These are phyloP conservation scores for Globisporangium alternatum DNA, from an alignment of 352 stramenopile genomes.

Conservation along the genomic window DNA sequence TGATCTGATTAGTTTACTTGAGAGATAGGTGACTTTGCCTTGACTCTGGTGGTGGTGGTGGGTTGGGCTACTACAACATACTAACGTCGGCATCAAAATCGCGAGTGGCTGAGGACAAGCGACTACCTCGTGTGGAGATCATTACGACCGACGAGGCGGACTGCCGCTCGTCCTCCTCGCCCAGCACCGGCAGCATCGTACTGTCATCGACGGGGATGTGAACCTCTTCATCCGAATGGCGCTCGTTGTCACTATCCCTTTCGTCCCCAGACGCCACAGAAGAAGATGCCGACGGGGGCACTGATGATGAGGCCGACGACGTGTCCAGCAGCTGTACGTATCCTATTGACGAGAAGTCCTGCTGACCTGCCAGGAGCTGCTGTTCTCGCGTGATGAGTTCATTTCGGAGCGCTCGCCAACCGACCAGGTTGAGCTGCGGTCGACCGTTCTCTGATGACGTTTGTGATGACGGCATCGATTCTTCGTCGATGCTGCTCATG, in stretches of 20 bases:
- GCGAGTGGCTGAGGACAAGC: background rate
- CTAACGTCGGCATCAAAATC: conserved; percentile 5
- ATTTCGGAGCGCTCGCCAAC: conserved; percentile 51
- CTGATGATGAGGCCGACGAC: conserved; percentile 20
- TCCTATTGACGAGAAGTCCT: conserved; percentile 33
- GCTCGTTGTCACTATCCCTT: conserved; percentile 14
- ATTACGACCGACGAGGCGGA: background rate
- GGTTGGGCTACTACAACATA: conserved; percentile 5
- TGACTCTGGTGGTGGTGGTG: background rate
- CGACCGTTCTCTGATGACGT: background rate
- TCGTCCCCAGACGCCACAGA: conserved; percentile 6
- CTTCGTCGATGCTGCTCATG: conserved; percentile 6
- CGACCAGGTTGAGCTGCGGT: conserved; percentile 48
- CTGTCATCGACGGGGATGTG: background rate
- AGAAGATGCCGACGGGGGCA: background rate
- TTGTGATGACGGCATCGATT: background rate
- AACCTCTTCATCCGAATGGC: background rate
- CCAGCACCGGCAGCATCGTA: background rate
- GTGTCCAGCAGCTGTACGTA: conserved; percentile 54
- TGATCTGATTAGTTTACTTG: conserved; percentile 10
- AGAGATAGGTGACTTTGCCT: background rate
- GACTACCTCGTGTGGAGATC: background rate
- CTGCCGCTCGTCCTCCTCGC: background rate
- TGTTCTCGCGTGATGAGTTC: conserved; percentile 56
- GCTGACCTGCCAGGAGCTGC: conserved; percentile 28